These are phyloP conservation scores for Cladosporium halotolerans DNA, from an alignment of 2,329 filamentous ascomycete species.

Conservation along the genomic window DNA sequence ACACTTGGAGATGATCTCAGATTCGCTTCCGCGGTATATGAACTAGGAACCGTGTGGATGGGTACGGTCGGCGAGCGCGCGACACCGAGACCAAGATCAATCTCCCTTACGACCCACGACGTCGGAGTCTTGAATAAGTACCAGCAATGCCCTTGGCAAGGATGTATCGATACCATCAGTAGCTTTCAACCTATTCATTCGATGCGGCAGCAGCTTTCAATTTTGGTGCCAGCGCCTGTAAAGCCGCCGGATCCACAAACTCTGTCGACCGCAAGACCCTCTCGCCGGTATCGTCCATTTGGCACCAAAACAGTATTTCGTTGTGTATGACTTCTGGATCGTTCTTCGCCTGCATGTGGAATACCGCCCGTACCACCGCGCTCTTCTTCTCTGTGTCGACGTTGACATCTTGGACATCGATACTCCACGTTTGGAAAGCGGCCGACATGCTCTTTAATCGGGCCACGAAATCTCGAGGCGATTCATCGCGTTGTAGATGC, in stretches of 20 bases:
- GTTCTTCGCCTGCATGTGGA: slow-evolving; percentile 23
- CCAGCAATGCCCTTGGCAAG: no score
- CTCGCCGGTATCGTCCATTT: slow-evolving; percentile 21
- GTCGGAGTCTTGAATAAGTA: no score
- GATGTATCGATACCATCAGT: no score
- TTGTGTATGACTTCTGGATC: slow-evolving; percentile 22
- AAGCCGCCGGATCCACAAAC: slow-evolving; percentile 29
- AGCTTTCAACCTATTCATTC: no score
- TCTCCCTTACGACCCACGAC: no score
- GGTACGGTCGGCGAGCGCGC: no score
- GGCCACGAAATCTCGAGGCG: slow-evolving; percentile 19
- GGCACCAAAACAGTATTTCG: slow-evolving; percentile 31
- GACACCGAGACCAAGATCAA: no score
- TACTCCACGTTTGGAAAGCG: slow-evolving; percentile 21
- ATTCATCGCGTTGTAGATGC: slow-evolving; percentile 17
- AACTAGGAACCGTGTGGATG: no score
- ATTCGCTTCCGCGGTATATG: no score
- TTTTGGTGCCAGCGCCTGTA: slow-evolving; percentile 11
- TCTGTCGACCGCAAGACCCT: slow-evolving; percentile 25
- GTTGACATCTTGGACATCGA: slow-evolving; percentile 18
- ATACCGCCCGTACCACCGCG: slow-evolving; percentile 22
- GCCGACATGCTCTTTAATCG: slow-evolving; percentile 23
- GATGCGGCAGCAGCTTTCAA: not conserved
- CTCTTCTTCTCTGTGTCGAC: slow-evolving; percentile 25
- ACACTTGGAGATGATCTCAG: no score